Percentiles rank a stretch among this genome's conserved stretches.
Evolutionary conservation across 2,329 filamentous ascomycete species (phyloP).

Genomic region (Calonectria honghensis): DNA sequence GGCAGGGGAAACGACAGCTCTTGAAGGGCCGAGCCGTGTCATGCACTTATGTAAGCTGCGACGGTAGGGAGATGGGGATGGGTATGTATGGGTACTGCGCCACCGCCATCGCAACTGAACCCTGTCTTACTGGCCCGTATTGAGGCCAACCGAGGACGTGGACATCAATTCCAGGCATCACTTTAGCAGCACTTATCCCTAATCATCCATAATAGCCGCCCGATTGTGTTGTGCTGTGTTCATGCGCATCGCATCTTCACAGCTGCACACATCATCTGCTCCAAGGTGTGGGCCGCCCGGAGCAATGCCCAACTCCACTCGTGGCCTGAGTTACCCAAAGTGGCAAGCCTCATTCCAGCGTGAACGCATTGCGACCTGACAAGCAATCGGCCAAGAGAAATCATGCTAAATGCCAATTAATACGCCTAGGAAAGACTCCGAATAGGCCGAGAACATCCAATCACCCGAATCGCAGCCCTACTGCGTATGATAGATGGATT

Average conservation of each 20-base stretch:
- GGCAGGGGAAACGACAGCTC: constrained; percentile 26
- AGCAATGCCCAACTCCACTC: constrained; percentile 9
- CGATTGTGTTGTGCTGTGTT: background rate
- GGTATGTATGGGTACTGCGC: constrained; percentile 31
- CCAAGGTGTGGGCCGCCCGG: background rate
- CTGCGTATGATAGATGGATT: background rate
- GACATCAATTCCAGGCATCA: constrained; percentile 5
- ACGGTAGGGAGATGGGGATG: constrained; percentile 35
- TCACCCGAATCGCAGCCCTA: background rate
- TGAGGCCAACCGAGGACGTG: background rate
- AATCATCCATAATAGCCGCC: background rate
- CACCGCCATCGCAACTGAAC: constrained; percentile 30
- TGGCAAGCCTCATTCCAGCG: constrained; percentile 3
- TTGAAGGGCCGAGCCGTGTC: constrained; percentile 30
- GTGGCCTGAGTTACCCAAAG: constrained; percentile 2
- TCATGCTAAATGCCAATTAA: background rate
- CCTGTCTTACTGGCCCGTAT: constrained; percentile 7
- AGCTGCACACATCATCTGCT: background rate
- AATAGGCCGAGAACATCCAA: background rate
- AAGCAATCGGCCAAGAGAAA: background rate
- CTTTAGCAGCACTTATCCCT: background rate
- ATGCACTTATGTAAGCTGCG: constrained; percentile 38
- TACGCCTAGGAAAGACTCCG: background rate
- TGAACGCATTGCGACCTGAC: background rate
- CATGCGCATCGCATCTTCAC: constrained; percentile 19